Conservation (phyloP, 108 stramenopile species). For the Pseudonitzschia multiseries region DNA sequence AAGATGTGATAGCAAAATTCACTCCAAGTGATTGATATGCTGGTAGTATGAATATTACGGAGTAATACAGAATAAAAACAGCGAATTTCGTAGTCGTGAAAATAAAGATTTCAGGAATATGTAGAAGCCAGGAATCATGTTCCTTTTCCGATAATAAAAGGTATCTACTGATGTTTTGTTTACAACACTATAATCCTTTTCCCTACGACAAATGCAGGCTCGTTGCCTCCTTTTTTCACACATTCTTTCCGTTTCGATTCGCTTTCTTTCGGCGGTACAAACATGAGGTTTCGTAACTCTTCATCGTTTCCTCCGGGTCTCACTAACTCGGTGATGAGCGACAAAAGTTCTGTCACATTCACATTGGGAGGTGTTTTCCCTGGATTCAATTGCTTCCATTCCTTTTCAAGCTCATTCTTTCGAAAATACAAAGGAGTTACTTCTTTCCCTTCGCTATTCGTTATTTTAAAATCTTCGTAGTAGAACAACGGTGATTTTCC, state of each 20-base stretch:
- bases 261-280: conserved; percentile 70
- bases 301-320: conserved; percentile 51
- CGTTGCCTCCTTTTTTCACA: conserved; percentile 51
- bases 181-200: conserved; percentile 68
- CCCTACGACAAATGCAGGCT: conserved; percentile 61
- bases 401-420: conserved; percentile 58
- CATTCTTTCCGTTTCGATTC: conserved; percentile 51
- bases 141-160: background rate
- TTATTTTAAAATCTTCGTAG: conserved; percentile 59
- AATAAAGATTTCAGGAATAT: too few species aligned
- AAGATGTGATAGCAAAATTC: conserved; percentile 74
- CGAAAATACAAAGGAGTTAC: conserved; percentile 66
- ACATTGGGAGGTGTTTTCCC: conserved; percentile 26
- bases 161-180: background rate
- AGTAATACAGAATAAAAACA: background rate
- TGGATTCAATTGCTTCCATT: conserved; percentile 50
- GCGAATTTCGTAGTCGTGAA: background rate
- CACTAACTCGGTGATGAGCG: conserved; percentile 57
- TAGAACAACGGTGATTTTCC: conserved; percentile 84
- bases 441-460: conserved; percentile 26
- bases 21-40: background rate
- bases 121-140: background rate
- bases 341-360: conserved; percentile 73
- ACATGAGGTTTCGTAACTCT: conserved; percentile 51
- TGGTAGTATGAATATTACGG: too few species aligned